A percentile compares a stretch with the other conserved stretches of the same genome.
These are phyloP conservation scores for Stentor roeselii DNA, from an alignment of 73 alveolate species.

Conservation along the genomic window DNA sequence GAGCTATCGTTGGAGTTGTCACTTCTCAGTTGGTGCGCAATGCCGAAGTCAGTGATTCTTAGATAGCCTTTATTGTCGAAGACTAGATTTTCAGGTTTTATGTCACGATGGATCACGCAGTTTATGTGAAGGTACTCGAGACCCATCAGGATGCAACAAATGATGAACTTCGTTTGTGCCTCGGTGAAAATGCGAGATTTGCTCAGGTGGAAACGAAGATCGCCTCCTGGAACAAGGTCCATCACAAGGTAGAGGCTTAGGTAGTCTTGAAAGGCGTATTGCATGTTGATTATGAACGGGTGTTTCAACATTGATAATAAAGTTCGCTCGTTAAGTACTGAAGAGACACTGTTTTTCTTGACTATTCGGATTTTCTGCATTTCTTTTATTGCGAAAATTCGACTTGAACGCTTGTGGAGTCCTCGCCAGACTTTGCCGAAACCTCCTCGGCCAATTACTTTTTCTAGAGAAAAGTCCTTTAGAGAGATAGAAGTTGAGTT, in stretches of 20 bases:
- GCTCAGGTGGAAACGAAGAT: slow-evolving; percentile 60
- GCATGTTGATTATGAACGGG: slow-evolving; percentile 86
- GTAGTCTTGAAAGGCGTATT: slow-evolving; percentile 84
- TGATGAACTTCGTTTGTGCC: slow-evolving; percentile 57
- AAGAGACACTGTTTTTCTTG: slow-evolving; percentile 73
- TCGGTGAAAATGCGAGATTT: slow-evolving; percentile 45
- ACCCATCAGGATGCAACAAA: slow-evolving; percentile 62
- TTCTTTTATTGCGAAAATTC: slow-evolving; percentile 33
- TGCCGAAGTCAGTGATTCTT: slow-evolving; percentile 85
- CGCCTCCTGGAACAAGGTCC: slow-evolving; percentile 90
- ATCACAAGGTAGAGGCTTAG: slow-evolving; percentile 82
- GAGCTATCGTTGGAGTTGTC: slow-evolving; percentile 83
- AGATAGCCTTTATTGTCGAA: slow-evolving; percentile 79
- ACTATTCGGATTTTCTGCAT: slow-evolving; percentile 45
- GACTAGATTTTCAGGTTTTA: slow-evolving; percentile 92
- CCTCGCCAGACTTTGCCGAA: too few relatives aligned
- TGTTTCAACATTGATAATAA: slow-evolving; percentile 67
- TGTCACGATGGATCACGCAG: slow-evolving; percentile 86
- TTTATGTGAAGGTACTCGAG: slow-evolving; percentile 81
- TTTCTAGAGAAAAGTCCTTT: too few relatives aligned
- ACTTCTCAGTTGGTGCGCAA: slow-evolving; percentile 73
- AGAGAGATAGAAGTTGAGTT: too few relatives aligned
- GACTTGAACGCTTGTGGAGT: too few relatives aligned
- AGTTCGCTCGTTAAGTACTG: slow-evolving; percentile 77
- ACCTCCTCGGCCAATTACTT: too few relatives aligned